These are phyloP conservation scores for Eimeria tenella DNA, from an alignment of 169 alveolate species.

Conservation along the genomic window DNA sequence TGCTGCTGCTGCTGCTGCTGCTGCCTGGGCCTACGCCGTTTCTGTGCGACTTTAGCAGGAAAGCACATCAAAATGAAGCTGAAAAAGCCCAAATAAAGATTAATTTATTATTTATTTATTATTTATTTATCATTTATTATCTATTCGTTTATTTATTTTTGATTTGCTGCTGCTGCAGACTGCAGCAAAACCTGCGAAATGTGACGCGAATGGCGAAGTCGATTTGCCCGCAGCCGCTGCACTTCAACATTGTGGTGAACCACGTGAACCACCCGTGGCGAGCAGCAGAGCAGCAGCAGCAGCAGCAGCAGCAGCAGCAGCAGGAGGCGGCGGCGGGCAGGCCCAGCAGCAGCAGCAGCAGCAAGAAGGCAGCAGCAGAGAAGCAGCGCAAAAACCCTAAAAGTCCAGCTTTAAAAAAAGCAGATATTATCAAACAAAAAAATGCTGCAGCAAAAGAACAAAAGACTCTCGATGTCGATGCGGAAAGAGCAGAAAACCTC, in stretches of 20 bases:
- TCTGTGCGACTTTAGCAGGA: too few species aligned
- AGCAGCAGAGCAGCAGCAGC: slow-evolving; percentile 1
- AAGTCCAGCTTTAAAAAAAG: slow-evolving; percentile 27
- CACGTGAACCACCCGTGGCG: slow-evolving; percentile 57
- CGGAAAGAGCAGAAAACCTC: slow-evolving; percentile 27
- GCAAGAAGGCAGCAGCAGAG: neutral
- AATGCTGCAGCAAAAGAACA: neutral
- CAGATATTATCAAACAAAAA: slow-evolving; percentile 30
- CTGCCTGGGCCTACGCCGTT: too few species aligned
- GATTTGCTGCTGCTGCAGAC: neutral
- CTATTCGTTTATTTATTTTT: too few species aligned
- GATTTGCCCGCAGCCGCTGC: slow-evolving; percentile 61
- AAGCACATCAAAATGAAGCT: too few species aligned
- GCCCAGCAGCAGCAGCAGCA: neutral
- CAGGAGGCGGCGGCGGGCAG: neutral
- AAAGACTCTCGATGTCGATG: slow-evolving; percentile 9
- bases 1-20: too few species aligned
- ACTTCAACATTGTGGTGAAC: slow-evolving; percentile 14
- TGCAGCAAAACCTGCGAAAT: slow-evolving; percentile 11
- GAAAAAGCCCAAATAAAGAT: too few species aligned
- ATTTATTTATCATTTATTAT: neutral
- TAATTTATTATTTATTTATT: too few species aligned
- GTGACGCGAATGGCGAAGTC: slow-evolving; percentile 37
- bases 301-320: neutral
- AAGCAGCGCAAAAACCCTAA: neutral